Evolutionary conservation across 1,284 basidiomycete genomes (phyloP).

Genomic region (Exsudoporus floridanus): DNA sequence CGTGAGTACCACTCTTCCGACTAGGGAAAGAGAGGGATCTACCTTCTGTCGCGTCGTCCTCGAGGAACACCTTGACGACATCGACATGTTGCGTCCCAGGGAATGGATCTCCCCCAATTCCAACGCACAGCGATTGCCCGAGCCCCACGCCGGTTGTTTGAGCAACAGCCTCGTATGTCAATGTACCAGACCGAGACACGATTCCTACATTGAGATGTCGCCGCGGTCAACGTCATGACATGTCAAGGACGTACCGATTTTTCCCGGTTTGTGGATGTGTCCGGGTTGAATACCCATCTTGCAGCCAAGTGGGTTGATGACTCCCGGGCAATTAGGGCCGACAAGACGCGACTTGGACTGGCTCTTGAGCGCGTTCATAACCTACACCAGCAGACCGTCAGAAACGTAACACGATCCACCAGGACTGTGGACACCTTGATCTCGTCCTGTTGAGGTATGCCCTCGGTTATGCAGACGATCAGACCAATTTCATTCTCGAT

Average conservation of each 20-base stretch:
- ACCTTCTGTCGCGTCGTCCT: conserved; percentile 92
- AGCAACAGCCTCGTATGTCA: conserved; percentile 90
- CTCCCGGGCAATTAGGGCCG: conserved; percentile 97
- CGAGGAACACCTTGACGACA: conserved; percentile 94
- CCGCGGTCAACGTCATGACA: neutral
- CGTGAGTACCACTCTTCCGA: conserved; percentile 10
- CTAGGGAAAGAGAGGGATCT: neutral
- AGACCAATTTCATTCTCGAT: conserved; percentile 96
- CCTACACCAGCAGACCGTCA: conserved; percentile 44
- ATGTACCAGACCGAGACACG: conserved; percentile 94
- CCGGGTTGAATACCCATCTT: conserved; percentile 99
- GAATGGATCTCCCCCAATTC: conserved; percentile 99
- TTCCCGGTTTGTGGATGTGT: conserved; percentile 94
- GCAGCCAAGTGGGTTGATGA: conserved; percentile 96
- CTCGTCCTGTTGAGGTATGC: conserved; percentile 95
- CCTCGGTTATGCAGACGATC: conserved; percentile 97
- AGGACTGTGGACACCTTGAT: conserved; percentile 60
- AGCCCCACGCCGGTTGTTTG: conserved; percentile 96
- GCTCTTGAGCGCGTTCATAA: conserved; percentile 90
- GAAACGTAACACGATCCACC: neutral
- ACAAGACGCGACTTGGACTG: conserved; percentile 95
- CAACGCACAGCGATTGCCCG: conserved; percentile 95
- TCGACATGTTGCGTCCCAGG: conserved; percentile 95
- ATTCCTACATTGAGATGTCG: conserved; percentile 60
- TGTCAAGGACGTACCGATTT: conserved; percentile 64